Evolutionary conservation across 208 protist genomes (phyloP).

Genomic region (Crithidia bombi): DNA sequence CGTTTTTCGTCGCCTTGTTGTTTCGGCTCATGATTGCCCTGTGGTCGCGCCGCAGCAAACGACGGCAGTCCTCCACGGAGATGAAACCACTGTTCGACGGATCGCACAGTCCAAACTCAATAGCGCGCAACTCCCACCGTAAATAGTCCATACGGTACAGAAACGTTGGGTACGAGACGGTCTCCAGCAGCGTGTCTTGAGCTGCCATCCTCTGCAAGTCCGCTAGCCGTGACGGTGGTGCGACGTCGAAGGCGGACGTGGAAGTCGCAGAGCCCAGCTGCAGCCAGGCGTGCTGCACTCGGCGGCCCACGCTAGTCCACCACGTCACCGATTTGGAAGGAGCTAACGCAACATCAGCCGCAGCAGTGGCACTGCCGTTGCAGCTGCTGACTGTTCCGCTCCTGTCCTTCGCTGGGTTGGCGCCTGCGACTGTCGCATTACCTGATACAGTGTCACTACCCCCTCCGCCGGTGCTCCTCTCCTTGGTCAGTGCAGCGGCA

Average conservation of each 20-base stretch:
- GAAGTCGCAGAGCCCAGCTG: neutral
- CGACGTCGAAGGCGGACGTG: neutral
- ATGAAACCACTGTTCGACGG: constrained; percentile 55
- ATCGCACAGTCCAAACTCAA: constrained; percentile 72
- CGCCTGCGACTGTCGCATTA: too few relatives aligned
- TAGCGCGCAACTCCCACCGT: constrained; percentile 63
- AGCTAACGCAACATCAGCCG: neutral
- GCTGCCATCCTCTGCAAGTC: constrained; percentile 15
- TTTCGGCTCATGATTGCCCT: neutral
- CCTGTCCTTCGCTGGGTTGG: too few relatives aligned
- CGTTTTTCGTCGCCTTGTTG: neutral
- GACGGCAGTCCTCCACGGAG: constrained; percentile 44
- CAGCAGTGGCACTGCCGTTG: neutral
- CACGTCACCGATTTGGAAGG: neutral
- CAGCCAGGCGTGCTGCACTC: neutral
- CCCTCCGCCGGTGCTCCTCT: too few relatives aligned
- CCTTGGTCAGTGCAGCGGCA: neutral
- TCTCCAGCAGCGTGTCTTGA: constrained; percentile 23
- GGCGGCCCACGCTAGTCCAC: neutral
- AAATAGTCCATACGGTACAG: constrained; percentile 59
- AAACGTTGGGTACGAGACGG: constrained; percentile 38
- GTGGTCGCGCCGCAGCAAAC: constrained; percentile 39
- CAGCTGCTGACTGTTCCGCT: neutral
- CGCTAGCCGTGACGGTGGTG: neutral
- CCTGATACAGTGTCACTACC: too few relatives aligned